phyloP scores from a whole-genome alignment of 345 rosid species.

The Gynandropsis gynandra region DNA sequence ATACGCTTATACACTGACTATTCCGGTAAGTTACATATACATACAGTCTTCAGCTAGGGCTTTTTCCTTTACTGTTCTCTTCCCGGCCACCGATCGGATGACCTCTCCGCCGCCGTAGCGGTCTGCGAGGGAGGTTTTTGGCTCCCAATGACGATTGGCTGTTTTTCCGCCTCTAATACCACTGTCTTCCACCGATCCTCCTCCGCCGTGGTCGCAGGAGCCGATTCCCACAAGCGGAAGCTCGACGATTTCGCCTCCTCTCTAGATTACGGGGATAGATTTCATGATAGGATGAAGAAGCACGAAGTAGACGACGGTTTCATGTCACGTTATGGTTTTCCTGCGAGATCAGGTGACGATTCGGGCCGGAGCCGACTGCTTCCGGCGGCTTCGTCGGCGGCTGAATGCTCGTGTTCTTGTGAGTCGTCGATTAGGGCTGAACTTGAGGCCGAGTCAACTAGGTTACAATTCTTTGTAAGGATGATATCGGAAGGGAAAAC shows the following conservation, averaged over 20 bases:
- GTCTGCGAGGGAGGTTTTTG: slow-evolving; percentile 19
- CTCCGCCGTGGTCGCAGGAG: slow-evolving; percentile 1
- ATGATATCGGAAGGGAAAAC: slow-evolving; percentile 62
- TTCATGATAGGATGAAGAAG: slow-evolving; percentile 49
- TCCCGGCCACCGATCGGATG: slow-evolving; percentile 25
- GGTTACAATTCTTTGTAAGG: slow-evolving; percentile 67
- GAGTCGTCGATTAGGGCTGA: slow-evolving; percentile 12
- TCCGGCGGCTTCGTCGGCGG: neutral
- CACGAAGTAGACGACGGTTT: slow-evolving; percentile 42
- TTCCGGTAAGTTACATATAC: neutral
- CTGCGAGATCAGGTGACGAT: neutral
- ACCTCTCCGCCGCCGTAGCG: slow-evolving; percentile 33
- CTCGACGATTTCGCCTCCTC: slow-evolving; percentile 52
- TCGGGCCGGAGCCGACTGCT: neutral
- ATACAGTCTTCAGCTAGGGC: too few species aligned
- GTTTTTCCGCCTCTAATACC: slow-evolving; percentile 33
- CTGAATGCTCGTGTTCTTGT: slow-evolving; percentile 15
- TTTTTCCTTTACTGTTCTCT: neutral
- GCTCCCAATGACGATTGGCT: slow-evolving; percentile 45
- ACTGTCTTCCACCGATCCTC: slow-evolving; percentile 17
- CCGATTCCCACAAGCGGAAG: slow-evolving; percentile 50
- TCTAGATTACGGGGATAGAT: slow-evolving; percentile 37
- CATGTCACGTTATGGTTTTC: slow-evolving; percentile 11
- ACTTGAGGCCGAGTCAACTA: slow-evolving; percentile 21
- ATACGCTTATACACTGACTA: neutral